These are phyloP conservation scores for Penicillium soppii DNA, from an alignment of 495 filamentous ascomycete genomes.

Conservation along the genomic window DNA sequence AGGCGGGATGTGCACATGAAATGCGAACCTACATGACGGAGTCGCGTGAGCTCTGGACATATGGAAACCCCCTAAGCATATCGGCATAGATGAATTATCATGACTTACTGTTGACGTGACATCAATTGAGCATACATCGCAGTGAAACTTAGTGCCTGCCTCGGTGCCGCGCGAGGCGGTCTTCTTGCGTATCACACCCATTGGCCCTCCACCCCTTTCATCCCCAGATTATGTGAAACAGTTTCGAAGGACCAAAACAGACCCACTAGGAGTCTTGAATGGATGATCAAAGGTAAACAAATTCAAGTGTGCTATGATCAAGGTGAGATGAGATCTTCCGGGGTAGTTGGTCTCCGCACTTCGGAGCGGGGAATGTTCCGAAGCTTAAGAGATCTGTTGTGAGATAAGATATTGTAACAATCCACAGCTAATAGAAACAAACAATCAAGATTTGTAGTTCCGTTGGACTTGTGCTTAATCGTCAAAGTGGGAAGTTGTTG, in stretches of 20 bases:
- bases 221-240: slow-evolving; percentile 37
- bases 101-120: slow-evolving; percentile 90
- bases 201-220: slow-evolving; percentile 47
- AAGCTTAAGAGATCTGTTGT: neutral
- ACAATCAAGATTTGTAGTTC: neutral
- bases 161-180: slow-evolving; percentile 84
- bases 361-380: slow-evolving; percentile 10
- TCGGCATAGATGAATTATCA: too few species aligned
- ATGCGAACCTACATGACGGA: slow-evolving; percentile 73
- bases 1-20: slow-evolving; percentile 77
- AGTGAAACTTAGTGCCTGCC: slow-evolving; percentile 91
- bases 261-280: slow-evolving; percentile 35
- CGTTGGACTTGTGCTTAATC: neutral
- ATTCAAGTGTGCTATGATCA: neutral
- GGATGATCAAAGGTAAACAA: slow-evolving; percentile 9
- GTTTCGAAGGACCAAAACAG: slow-evolving; percentile 30
- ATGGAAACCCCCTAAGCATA: neutral
- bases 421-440: neutral
- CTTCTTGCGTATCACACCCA: slow-evolving; percentile 98
- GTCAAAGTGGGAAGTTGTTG: neutral
- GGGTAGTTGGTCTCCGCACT: slow-evolving; percentile 28
- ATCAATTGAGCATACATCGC: slow-evolving; percentile 92
- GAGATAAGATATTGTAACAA: neutral
- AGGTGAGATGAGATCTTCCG: slow-evolving; percentile 16
- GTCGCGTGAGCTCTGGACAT: slow-evolving; percentile 1